These are phyloP conservation scores for Lippia alba DNA, from an alignment of 305 asterid genomes.

Conservation along the genomic window DNA sequence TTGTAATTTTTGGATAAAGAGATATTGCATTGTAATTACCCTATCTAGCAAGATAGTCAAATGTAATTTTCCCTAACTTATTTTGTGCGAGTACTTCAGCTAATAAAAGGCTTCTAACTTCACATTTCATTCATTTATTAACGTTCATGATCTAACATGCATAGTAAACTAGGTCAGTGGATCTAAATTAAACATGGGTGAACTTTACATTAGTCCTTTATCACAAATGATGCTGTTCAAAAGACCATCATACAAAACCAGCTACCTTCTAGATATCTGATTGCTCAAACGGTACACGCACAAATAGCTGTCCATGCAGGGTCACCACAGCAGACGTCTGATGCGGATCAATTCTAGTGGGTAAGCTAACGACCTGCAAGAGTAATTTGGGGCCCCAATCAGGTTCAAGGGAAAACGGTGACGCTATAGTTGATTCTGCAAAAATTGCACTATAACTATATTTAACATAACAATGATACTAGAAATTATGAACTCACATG, in stretches of 20 bases:
- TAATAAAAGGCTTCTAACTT: too few relatives aligned
- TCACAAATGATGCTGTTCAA: constrained; percentile 5
- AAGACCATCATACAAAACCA: constrained; percentile 7
- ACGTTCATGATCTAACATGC: too few relatives aligned
- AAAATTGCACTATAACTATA: background rate
- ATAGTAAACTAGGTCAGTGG: too few relatives aligned
- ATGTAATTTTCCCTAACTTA: too few relatives aligned
- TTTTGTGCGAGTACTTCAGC: too few relatives aligned
- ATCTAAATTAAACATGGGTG: constrained; percentile 7
- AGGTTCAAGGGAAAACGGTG: too few relatives aligned
- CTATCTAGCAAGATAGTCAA: too few relatives aligned
- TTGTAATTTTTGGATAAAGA: too few relatives aligned
- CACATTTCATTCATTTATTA: too few relatives aligned
- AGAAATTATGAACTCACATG: background rate
- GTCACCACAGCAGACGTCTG: constrained; percentile 97
- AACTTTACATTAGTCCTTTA: constrained; percentile 21
- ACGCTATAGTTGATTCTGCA: too few relatives aligned
- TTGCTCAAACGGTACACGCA: constrained; percentile 88
- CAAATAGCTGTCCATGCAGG: constrained; percentile 90
- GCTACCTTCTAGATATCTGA: constrained; percentile 46
- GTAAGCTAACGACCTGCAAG: constrained; percentile 81
- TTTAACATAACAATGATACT: too few relatives aligned
- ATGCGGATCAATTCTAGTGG: constrained; percentile 90
- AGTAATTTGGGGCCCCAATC: constrained; percentile 1
- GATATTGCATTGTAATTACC: too few relatives aligned